phyloP scores from a whole-genome alignment of 2,329 filamentous ascomycete genomes.

The Allantophomopsis cytisporea region DNA sequence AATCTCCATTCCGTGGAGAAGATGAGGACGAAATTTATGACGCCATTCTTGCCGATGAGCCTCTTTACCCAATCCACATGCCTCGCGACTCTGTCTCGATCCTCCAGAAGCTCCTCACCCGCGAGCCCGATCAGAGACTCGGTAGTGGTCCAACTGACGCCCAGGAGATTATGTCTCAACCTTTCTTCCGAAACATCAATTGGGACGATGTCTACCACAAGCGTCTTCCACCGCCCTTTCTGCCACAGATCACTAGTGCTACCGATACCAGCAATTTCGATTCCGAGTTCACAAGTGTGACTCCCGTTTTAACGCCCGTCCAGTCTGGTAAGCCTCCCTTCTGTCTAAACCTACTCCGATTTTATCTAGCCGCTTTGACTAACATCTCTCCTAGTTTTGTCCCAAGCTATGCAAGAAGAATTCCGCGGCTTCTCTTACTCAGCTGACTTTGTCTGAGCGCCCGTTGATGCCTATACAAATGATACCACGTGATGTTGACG shows the following conservation, averaged over 20 bases:
- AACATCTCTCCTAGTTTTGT: constrained; percentile 51
- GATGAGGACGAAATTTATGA: constrained; percentile 99
- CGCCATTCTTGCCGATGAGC: constrained; percentile 92
- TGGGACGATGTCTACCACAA: constrained; percentile 99
- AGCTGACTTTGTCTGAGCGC: constrained; percentile 18
- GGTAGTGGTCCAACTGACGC: constrained; percentile 94
- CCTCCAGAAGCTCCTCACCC: constrained; percentile 88
- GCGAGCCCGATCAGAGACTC: constrained; percentile 84
- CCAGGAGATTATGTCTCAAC: constrained; percentile 97
- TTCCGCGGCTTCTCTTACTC: constrained; percentile 95
- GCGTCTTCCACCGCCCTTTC: constrained; percentile 75
- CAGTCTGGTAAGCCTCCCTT: constrained; percentile 68
- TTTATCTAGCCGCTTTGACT: constrained; percentile 2
- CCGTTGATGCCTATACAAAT: neutral
- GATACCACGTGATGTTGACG: no score
- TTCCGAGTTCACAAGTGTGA: constrained; percentile 95
- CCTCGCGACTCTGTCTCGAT: constrained; percentile 95
- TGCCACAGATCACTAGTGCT: constrained; percentile 77
- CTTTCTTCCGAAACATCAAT: constrained; percentile 94
- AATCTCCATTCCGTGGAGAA: constrained; percentile 96
- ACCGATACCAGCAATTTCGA: constrained; percentile 99
- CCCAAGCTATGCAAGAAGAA: constrained; percentile 98
- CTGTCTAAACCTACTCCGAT: constrained; percentile 6
- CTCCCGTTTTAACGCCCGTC: constrained; percentile 89
- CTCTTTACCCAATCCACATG: constrained; percentile 97